Conservation (phyloP, 148 eudicot species). For the Arbutus unedo region DNA sequence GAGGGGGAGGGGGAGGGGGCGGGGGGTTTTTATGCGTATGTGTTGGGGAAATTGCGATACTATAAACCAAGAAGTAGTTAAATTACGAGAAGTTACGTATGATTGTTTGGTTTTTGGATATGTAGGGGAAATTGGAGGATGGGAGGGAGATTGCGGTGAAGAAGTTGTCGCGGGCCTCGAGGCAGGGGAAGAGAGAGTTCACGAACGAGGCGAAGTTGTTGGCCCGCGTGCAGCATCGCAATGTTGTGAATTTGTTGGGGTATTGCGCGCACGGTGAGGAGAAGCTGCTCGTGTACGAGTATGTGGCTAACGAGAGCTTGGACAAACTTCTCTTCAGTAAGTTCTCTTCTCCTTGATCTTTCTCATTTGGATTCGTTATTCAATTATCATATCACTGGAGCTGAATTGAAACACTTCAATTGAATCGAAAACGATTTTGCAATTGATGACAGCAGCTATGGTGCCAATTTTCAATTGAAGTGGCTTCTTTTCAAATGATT, state of each 20-base stretch:
- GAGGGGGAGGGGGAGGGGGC: no score
- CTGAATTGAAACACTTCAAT: neutral
- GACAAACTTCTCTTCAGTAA: conserved; percentile 94
- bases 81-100: neutral
- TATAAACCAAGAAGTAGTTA: neutral
- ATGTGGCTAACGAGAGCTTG: conserved; percentile 73
- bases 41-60: neutral
- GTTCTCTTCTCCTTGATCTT: conserved; percentile 22
- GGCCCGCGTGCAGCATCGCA: conserved; percentile 82
- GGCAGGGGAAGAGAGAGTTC: conserved; percentile 87
- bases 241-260: conserved; percentile 88
- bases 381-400: neutral
- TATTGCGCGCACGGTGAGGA: conserved; percentile 67
- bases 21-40: neutral
- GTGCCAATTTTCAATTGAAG: neutral
- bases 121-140: conserved; percentile 75
- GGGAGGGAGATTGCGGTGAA: conserved; percentile 92
- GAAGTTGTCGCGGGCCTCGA: conserved; percentile 63
- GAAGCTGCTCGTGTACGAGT: conserved; percentile 90
- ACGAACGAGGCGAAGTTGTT: conserved; percentile 84
- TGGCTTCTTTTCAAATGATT: neutral
- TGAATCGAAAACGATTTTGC: neutral
- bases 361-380: neutral
- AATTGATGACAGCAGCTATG: neutral
- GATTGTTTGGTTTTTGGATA: conserved; percentile 13